Base-by-base conservation (phyloP, 2,329 filamentous ascomycete genomes). In the Alternaria viburni region DNA sequence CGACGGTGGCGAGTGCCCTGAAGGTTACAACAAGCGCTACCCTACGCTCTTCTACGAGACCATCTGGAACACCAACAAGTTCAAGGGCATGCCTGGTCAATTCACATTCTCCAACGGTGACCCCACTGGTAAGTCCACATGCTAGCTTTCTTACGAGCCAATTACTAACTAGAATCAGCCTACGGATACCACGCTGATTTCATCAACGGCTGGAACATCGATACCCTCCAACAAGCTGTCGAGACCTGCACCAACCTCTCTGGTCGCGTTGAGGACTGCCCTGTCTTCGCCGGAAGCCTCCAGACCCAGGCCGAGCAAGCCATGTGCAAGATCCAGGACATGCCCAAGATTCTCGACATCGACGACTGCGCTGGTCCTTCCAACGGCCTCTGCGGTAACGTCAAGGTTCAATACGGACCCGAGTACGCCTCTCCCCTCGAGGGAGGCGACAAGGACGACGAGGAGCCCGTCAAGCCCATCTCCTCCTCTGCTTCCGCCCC, bases 131-230 rank as follows among this genome's bases (percentile, higher is more conserved):
- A 71, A 91, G 90, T 54, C 2, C 12, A 87, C 77, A 15, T 26
- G 19, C 9, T 36, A 6, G 8, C 12, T 15, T 21, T 44, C 8
- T 10, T 13, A 6, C 25, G n/a, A 54, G 19, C 44, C 28, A 23
- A 26, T 41, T n/a, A 65, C 65, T 71, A 62, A 77, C 57, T 21
- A 44, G 45, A 32, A 46, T 3, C 57, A 90, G 90, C 92, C 51
- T 92, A 87, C 83, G 88, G 88, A 57, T 87, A 87, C 69, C 91
- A 93, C 81, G 90, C 84, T 54, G 91, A 94, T 77, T 93, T 93
- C 82, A 74, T 83, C 57, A 88, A 90, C 67, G 91, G 87, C 36
- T 94, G 91, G 91, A 87, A 93, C 71, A 83, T 86, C 67, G 80
- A 83, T 49, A 84, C 86, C 60, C 89, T 93, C 61, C 88, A 90